phyloP scores from a whole-genome alignment of 2,329 filamentous ascomycete species.

The Aspergillus ustus region DNA sequence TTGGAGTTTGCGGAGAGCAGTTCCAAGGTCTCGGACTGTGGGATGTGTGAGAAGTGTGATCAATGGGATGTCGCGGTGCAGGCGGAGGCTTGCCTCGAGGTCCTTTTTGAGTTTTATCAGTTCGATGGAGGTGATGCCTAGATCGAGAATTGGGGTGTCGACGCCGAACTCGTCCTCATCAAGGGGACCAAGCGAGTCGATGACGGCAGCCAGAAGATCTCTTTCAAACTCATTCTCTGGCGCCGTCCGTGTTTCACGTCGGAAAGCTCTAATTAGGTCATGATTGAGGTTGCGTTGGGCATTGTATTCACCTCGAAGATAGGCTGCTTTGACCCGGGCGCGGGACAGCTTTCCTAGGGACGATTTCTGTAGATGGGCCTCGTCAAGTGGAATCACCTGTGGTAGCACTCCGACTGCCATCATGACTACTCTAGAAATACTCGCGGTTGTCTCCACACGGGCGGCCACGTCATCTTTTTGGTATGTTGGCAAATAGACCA shows the following conservation, averaged over 20 bases:
- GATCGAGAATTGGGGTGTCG: conserved; percentile 29
- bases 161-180: conserved; percentile 22
- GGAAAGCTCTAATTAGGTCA: conserved; percentile 9
- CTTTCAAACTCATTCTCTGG: conserved; percentile 17
- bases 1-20: neutral
- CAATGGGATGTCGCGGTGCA: conserved; percentile 28
- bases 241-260: neutral
- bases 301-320: conserved; percentile 52
- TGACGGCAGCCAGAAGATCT: conserved; percentile 13
- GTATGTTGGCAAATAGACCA: conserved; percentile 45
- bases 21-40: conserved; percentile 31
- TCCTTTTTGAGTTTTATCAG: conserved; percentile 43
- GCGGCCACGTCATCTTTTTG: conserved; percentile 7
- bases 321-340: conserved; percentile 33
- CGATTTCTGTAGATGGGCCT: conserved; percentile 16
- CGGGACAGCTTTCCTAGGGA: conserved; percentile 26
- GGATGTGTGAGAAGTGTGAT: conserved; percentile 41
- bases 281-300: conserved; percentile 27
- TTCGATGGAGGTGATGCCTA: conserved; percentile 44
- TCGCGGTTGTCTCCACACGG: conserved; percentile 12
- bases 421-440: conserved; percentile 15
- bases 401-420: conserved; percentile 17
- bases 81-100: conserved; percentile 34
- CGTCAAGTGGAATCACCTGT: conserved; percentile 20
- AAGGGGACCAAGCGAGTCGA: conserved; percentile 11